These are phyloP conservation scores for Penicillium bovifimosum DNA, from an alignment of 495 filamentous ascomycete genomes.

Conservation along the genomic window DNA sequence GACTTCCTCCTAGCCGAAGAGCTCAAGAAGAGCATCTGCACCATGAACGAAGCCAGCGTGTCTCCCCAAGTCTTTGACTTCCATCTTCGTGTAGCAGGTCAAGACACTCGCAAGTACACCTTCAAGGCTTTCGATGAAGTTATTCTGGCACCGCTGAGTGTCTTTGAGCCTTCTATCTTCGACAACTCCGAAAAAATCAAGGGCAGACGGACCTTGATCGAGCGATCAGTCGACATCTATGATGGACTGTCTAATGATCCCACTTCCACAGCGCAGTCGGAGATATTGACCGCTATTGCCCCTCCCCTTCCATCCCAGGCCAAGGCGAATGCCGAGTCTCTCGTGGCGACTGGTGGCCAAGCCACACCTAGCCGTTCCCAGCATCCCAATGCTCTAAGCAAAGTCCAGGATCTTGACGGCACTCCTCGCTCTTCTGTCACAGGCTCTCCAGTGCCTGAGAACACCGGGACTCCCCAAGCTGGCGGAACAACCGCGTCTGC, in stretches of 20 bases:
- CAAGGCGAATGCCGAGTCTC: constrained; percentile 31
- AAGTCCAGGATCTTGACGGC: constrained; percentile 51
- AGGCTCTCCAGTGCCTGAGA: constrained; percentile 79
- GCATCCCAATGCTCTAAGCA: constrained; percentile 39
- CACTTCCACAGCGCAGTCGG: constrained; percentile 73
- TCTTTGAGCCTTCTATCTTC: constrained; percentile 82
- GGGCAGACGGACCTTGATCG: constrained; percentile 70
- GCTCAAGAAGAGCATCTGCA: constrained; percentile 83
- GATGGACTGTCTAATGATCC: constrained; percentile 89
- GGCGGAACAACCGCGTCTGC: constrained; percentile 35
- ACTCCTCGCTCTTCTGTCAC: constrained; percentile 82
- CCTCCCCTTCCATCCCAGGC: constrained; percentile 44
- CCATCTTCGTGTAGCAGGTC: constrained; percentile 78
- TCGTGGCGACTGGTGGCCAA: constrained; percentile 27
- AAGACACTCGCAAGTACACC: constrained; percentile 81
- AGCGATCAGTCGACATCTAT: constrained; percentile 86
- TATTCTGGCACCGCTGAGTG: constrained; percentile 82
- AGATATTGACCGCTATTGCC: constrained; percentile 64
- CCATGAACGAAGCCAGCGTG: constrained; percentile 77
- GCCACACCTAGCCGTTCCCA: constrained; percentile 40
- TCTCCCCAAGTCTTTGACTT: constrained; percentile 78
- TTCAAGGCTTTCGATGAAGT: constrained; percentile 97
- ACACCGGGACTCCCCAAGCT: constrained; percentile 59
- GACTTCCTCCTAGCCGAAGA: constrained; percentile 94
- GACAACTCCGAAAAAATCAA: constrained; percentile 72